Evolutionary conservation across 352 stramenopile genomes (phyloP).

Genomic region (Elongisporangium senticosum): DNA sequence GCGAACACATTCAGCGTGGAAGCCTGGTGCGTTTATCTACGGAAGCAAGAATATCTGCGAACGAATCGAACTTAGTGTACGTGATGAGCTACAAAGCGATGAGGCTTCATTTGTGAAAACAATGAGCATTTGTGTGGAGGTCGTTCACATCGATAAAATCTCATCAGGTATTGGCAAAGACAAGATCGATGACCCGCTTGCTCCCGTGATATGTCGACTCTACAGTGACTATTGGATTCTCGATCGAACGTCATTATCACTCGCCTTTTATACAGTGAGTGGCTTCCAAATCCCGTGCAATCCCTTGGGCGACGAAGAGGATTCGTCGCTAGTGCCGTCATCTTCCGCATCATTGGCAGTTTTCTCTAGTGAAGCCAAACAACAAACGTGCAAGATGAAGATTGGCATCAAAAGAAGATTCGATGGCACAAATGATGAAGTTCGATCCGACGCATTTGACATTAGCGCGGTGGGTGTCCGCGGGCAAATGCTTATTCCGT

Average conservation of each 20-base stretch:
- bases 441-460: slow-evolving; percentile 71
- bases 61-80: slow-evolving; percentile 61
- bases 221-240: slow-evolving; percentile 86
- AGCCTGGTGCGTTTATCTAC: slow-evolving; percentile 57
- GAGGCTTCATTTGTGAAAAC: not conserved
- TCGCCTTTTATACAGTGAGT: slow-evolving; percentile 63
- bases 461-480: slow-evolving; percentile 73
- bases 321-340: slow-evolving; percentile 12
- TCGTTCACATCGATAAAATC: slow-evolving; percentile 6
- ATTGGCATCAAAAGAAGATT: slow-evolving; percentile 44
- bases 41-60: slow-evolving; percentile 56
- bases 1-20: slow-evolving; percentile 48
- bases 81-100: slow-evolving; percentile 20
- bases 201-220: slow-evolving; percentile 58
- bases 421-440: slow-evolving; percentile 26
- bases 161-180: slow-evolving; percentile 8
- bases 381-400: slow-evolving; percentile 68
- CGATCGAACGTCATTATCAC: slow-evolving; percentile 64
- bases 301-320: not conserved
- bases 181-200: slow-evolving; percentile 16
- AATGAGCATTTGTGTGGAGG: slow-evolving; percentile 53
- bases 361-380: slow-evolving; percentile 61
- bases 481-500: slow-evolving; percentile 62
- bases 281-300: slow-evolving; percentile 55
- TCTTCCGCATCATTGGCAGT: slow-evolving; percentile 58